Base-by-base conservation (phyloP, 495 filamentous ascomycete genomes). In the Xanthoparmelia taractica region DNA sequence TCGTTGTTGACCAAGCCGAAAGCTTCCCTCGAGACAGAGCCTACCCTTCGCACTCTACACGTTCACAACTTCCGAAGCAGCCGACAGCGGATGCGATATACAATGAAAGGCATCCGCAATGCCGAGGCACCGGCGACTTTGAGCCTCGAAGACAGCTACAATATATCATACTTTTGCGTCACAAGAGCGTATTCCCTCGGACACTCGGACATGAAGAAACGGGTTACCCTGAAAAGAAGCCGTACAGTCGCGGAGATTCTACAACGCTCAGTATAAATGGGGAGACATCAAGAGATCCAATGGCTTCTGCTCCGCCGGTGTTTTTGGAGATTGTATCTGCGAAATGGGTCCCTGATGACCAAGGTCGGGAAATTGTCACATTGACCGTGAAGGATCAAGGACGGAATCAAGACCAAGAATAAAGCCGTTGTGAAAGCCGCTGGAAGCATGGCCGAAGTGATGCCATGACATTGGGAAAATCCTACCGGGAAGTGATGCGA, bases 301-400 rank as follows among this genome's bases (percentile, higher is more conserved):
- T 36, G 48, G 36, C 60, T 8, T 61, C 38, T 31, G n/a, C 37
- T 55, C 18, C 48, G 6, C 45, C 36, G 17, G 60, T 55, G 2
- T 52, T 61, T 20, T 31, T 31, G 36, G 48, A 61, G 48, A 61
- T 61, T 8, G 55, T 61, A 2, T 61, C 60, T 33, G 55, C 60
- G 15, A 48, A 61, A 15, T 61, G 60, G 60, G 60, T 61, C 23
- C 60, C 60, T 37, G 60, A 61, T 23, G 60, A 61, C 23, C 48
- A 61, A 38, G 60, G 60, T 40, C 60, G 48, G 17, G 60, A 61
- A 31, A 52, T 61, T 4, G 60, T 61, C 8, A 61, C 60, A n/a
- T 15, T 61, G 36, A 61, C 60, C 8, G 48, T 61, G 10, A 61
- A 61, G 10, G 60, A 61, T 33, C 48, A 34, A 31, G 54, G 36